Conservation (phyloP, 1,139 yeast genomes). For the Diutina mesorugosa region DNA sequence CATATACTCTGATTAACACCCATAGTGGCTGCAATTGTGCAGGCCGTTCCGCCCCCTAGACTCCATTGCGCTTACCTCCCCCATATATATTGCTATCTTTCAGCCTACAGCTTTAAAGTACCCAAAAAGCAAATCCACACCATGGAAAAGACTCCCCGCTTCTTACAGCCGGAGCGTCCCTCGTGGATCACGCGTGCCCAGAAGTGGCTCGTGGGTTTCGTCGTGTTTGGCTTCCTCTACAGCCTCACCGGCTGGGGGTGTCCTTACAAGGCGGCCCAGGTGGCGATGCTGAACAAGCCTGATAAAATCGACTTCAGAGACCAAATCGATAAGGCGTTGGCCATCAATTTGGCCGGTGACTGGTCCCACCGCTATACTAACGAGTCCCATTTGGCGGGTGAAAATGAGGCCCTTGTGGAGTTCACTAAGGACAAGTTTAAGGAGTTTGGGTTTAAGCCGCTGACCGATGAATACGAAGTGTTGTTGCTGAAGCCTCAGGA, state of each 20-base stretch:
- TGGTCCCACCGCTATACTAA: constrained; percentile 36
- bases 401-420: constrained; percentile 46
- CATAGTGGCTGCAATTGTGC: background rate
- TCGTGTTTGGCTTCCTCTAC: background rate
- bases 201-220: background rate
- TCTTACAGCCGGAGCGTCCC: background rate
- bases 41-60: background rate
- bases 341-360: constrained; percentile 20
- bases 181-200: background rate
- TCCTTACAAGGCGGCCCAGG: background rate
- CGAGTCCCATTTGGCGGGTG: constrained; percentile 64
- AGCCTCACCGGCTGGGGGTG: background rate
- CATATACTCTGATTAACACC: background rate
- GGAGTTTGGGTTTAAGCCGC: constrained; percentile 22
- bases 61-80: background rate
- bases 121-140: background rate
- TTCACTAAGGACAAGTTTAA: constrained; percentile 52
- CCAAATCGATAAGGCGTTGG: constrained; percentile 6
- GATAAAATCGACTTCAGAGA: background rate
- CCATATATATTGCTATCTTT: background rate
- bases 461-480: constrained; percentile 5
- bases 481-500: constrained; percentile 24
- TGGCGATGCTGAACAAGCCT: background rate
- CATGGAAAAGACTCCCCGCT: constrained; percentile 1
- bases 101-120: too few species aligned